Percentiles rank a stretch among this genome's conserved stretches.
These are phyloP conservation scores for Allomyces javanicus DNA, from an alignment of 192 early-diverging fungal genomes.

Conservation along the genomic window DNA sequence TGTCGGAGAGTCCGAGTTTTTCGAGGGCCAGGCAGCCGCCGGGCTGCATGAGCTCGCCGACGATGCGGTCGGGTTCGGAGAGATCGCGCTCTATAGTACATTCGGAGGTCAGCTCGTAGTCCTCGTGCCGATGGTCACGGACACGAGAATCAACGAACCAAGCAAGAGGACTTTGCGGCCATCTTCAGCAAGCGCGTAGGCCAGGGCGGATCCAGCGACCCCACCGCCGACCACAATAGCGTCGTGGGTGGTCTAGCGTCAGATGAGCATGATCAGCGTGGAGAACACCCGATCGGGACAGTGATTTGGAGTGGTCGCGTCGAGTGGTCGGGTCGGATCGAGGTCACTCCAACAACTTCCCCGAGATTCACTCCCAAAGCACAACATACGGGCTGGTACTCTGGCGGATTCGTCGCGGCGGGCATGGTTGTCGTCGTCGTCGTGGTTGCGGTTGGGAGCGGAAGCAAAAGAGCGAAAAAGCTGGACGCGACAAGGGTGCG, in stretches of 20 bases:
- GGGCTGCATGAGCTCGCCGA: conserved; percentile 92
- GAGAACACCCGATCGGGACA: too few species aligned
- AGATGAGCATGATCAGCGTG: too few species aligned
- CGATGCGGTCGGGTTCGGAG: conserved; percentile 88
- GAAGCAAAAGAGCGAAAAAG: too few species aligned
- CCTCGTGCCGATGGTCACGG: background rate
- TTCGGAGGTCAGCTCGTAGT: background rate
- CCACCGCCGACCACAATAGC: conserved; percentile 82
- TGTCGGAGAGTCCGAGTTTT: conserved; percentile 53
- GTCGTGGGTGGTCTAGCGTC: conserved; percentile 20
- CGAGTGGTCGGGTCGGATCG: too few species aligned
- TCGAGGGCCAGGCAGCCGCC: conserved; percentile 69
- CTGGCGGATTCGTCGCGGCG: too few species aligned
- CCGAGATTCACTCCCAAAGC: too few species aligned
- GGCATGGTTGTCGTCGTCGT: too few species aligned
- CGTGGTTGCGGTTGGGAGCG: too few species aligned
- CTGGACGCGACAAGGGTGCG: too few species aligned
- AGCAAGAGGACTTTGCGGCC: conserved; percentile 49
- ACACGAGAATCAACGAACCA: conserved; percentile 7
- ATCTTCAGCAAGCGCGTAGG: conserved; percentile 49
- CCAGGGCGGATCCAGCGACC: conserved; percentile 74
- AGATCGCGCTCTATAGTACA: conserved; percentile 54
- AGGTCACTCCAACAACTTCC: too few species aligned
- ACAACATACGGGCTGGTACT: too few species aligned
- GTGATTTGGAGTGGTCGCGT: too few species aligned